These are phyloP conservation scores for Rhizopogon vesiculosus DNA, from an alignment of 768 basidiomycete genomes.

Conservation along the genomic window DNA sequence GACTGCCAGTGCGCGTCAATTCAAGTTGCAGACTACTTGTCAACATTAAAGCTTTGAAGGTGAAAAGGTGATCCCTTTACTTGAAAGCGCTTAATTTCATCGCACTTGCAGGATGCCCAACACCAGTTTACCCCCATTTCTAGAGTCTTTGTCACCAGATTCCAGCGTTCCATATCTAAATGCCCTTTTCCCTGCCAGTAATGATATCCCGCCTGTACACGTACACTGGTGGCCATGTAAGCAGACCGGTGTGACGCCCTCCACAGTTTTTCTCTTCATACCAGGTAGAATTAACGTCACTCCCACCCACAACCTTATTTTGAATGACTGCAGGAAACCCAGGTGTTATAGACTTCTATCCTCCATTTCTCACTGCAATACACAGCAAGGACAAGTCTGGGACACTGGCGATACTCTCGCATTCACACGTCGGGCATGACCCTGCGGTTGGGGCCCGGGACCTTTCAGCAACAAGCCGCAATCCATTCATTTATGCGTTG, in stretches of 20 bases:
- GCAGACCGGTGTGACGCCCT: conserved; percentile 4
- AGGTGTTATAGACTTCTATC: conserved; percentile 65
- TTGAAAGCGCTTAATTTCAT: background rate
- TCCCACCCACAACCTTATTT: background rate
- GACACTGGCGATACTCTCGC: conserved; percentile 50
- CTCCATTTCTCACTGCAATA: conserved; percentile 54
- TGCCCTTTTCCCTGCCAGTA: conserved; percentile 5
- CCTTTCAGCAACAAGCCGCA: conserved; percentile 4
- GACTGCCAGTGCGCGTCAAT: too few species aligned
- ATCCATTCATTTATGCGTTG: conserved; percentile 31
- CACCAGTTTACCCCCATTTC: background rate
- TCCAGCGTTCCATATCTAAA: background rate
- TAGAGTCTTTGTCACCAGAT: background rate
- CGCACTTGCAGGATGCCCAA: background rate
- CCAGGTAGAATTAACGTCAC: conserved; percentile 32
- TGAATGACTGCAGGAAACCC: conserved; percentile 37
- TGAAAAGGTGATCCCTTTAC: background rate
- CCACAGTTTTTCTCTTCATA: conserved; percentile 42
- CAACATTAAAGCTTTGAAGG: too few species aligned
- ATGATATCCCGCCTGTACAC: conserved; percentile 35
- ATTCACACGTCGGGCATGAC: conserved; percentile 64
- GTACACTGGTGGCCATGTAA: conserved; percentile 49
- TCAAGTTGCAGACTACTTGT: too few species aligned
- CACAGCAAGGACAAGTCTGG: conserved; percentile 29
- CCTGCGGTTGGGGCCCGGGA: conserved; percentile 24